Percentiles rank a stretch among this genome's conserved stretches.
These are phyloP conservation scores for Fraxinus angustifolia DNA, from an alignment of 305 asterid species.

Conservation along the genomic window DNA sequence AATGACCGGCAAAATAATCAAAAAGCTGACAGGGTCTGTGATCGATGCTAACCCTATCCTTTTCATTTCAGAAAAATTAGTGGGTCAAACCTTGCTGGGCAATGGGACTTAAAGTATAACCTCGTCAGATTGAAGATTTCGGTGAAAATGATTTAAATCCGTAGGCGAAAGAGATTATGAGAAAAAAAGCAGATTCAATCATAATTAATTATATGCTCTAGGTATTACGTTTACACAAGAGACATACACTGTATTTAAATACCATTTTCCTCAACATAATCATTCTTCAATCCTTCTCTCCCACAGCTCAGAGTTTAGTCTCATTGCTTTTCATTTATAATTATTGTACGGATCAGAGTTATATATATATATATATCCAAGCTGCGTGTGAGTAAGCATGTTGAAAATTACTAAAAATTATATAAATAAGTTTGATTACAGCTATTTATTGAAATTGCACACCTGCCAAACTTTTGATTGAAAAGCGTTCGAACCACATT, in stretches of 20 bases:
- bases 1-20: conserved; percentile 8
- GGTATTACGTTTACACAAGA: conserved; percentile 28
- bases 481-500: no score
- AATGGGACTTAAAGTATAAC: conserved; percentile 26
- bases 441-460: background rate
- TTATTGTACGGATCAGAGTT: background rate
- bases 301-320: background rate
- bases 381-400: background rate
- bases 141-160: conserved; percentile 21
- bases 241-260: background rate
- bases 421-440: background rate
- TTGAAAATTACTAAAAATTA: background rate
- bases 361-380: background rate
- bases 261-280: background rate
- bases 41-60: conserved; percentile 25
- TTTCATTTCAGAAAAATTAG: conserved; percentile 47
- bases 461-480: background rate
- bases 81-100: conserved; percentile 52
- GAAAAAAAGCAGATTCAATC: conserved; percentile 49
- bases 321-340: background rate
- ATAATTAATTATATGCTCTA: conserved; percentile 22
- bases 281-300: background rate
- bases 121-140: conserved; percentile 34
- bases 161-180: background rate
- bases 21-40: conserved; percentile 27